Evolutionary conservation across 768 basidiomycete genomes (phyloP).

Genomic region (Omphalotus guepiniiformis): DNA sequence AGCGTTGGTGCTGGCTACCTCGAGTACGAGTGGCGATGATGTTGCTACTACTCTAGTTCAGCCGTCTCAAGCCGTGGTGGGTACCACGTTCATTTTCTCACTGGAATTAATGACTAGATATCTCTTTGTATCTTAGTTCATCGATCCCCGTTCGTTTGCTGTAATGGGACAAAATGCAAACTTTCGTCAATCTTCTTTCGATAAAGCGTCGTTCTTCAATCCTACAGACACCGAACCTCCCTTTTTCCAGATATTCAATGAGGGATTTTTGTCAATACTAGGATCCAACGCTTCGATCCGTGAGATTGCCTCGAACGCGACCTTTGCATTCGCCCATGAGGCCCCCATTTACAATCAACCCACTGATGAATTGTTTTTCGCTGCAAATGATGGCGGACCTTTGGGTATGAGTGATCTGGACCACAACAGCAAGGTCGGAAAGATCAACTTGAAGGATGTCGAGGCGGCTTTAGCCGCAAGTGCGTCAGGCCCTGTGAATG

Average conservation of each 20-base stretch:
- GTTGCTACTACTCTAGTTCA: too few relatives aligned
- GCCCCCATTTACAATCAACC: slow-evolving; percentile 63
- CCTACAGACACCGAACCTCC: slow-evolving; percentile 41
- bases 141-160: slow-evolving; percentile 32
- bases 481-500: slow-evolving; percentile 35
- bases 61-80: slow-evolving; percentile 7
- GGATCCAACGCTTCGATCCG: slow-evolving; percentile 55
- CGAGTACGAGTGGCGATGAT: too few relatives aligned
- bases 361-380: slow-evolving; percentile 74
- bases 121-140: slow-evolving; percentile 21
- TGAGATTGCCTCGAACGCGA: slow-evolving; percentile 54
- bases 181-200: slow-evolving; percentile 15
- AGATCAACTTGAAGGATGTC: slow-evolving; percentile 57
- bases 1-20: too few relatives aligned
- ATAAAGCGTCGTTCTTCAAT: slow-evolving; percentile 29
- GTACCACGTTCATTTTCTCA: not conserved
- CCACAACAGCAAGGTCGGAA: slow-evolving; percentile 59
- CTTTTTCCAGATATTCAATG: slow-evolving; percentile 49
- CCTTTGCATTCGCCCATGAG: slow-evolving; percentile 75
- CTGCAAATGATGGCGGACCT: slow-evolving; percentile 62
- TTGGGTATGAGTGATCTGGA: slow-evolving; percentile 60
- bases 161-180: slow-evolving; percentile 30
- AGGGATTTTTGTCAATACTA: slow-evolving; percentile 54
- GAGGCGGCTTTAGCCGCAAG: slow-evolving; percentile 37
- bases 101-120: not conserved